Evolutionary conservation across 169 alveolate genomes (phyloP).

Genomic region (Plasmodium blacklocki): DNA sequence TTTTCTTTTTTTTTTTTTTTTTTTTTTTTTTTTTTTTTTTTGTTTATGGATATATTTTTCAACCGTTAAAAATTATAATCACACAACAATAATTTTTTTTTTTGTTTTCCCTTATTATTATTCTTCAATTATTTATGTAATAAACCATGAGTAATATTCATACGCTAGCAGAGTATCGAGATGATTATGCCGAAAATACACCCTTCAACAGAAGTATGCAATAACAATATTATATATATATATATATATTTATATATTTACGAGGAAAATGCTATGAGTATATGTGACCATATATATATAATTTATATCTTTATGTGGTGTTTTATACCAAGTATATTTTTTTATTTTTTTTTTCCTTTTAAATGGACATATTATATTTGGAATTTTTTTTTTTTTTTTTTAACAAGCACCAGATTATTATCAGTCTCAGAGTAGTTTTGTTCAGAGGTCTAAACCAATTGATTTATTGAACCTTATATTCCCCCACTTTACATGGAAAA

Average conservation of each 20-base stretch:
- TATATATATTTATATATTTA: not conserved
- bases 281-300: too few species aligned
- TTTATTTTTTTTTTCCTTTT: too few species aligned
- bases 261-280: too few species aligned
- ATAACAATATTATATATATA: not conserved
- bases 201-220: slow-evolving; percentile 72
- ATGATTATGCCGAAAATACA: slow-evolving; percentile 38
- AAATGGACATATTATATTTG: not conserved
- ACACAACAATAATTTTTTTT: too few species aligned
- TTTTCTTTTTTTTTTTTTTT: too few species aligned
- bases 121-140: not conserved
- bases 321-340: too few species aligned
- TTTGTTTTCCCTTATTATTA: too few species aligned
- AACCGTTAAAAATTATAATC: too few species aligned
- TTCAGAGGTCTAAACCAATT: slow-evolving; percentile 74
- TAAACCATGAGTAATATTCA: slow-evolving; percentile 70
- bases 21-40: too few species aligned
- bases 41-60: too few species aligned
- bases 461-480: slow-evolving; percentile 77
- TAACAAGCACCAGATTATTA: slow-evolving; percentile 70
- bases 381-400: not conserved
- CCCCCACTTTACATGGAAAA: slow-evolving; percentile 79
- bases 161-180: slow-evolving; percentile 73
- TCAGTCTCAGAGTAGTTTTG: slow-evolving; percentile 67
- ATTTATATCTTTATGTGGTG: too few species aligned